phyloP scores from a whole-genome alignment of 2,329 filamentous ascomycete genomes.

The Penicillium verrucosum region DNA sequence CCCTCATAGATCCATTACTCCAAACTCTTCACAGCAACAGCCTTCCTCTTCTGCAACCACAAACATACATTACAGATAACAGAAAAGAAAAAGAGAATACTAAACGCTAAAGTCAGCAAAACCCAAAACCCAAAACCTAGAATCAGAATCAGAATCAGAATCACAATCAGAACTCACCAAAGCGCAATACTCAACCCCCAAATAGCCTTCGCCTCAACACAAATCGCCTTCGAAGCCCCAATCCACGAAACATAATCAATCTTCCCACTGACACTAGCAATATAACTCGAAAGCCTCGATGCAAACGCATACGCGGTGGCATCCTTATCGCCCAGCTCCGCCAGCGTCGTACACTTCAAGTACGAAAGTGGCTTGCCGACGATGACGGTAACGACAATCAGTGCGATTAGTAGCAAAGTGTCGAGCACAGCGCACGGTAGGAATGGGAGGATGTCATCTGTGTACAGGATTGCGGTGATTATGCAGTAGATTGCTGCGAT shows the following conservation, averaged over 20 bases:
- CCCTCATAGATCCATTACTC: conserved; percentile 1
- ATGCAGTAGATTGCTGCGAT: conserved; percentile 75
- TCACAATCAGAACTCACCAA: conserved; percentile 48
- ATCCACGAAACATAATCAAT: conserved; percentile 56
- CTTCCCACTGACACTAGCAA: conserved; percentile 50
- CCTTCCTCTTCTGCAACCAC: conserved; percentile 60
- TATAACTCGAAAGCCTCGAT: conserved; percentile 50
- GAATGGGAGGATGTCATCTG: conserved; percentile 71
- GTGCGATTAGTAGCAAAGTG: conserved; percentile 66
- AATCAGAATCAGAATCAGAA: conserved; percentile 10
- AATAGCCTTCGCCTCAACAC: conserved; percentile 79
- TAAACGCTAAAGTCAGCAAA: conserved; percentile 17
- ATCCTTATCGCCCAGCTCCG: conserved; percentile 44
- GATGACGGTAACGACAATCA: conserved; percentile 72
- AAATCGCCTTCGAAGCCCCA: conserved; percentile 62
- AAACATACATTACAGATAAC: conserved; percentile 57
- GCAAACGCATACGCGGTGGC: conserved; percentile 55
- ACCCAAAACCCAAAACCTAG: neutral
- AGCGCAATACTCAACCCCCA: conserved; percentile 83
- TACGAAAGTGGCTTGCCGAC: conserved; percentile 78
- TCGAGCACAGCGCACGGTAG: conserved; percentile 67
- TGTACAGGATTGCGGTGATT: conserved; percentile 78
- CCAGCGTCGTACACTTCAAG: conserved; percentile 65
- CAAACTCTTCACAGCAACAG: conserved; percentile 22
- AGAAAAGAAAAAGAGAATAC: conserved; percentile 66